Percentiles rank a stretch among this genome's conserved stretches.
Evolutionary conservation across 768 basidiomycete species (phyloP).

Genomic region (Suillus decipiens): DNA sequence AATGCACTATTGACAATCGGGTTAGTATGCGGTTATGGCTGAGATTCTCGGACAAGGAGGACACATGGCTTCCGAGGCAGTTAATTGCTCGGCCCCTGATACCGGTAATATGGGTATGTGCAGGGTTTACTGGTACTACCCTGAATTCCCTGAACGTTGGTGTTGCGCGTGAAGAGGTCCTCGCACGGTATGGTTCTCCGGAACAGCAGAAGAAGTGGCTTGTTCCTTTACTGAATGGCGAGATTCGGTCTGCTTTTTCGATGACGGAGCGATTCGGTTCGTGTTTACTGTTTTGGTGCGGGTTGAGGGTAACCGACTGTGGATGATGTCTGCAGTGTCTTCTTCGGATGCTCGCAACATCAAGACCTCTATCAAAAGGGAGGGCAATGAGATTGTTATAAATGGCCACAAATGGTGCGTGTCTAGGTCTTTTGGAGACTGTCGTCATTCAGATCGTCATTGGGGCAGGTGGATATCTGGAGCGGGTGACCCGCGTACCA

Average conservation of each 20-base stretch:
- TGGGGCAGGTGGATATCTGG: conserved; percentile 90
- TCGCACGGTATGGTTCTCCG: conserved; percentile 90
- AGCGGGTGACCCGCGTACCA: conserved; percentile 89
- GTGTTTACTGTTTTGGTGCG: conserved; percentile 19
- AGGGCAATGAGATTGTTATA: conserved; percentile 87
- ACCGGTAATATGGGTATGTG: conserved; percentile 96
- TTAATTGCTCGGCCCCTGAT: conserved; percentile 96
- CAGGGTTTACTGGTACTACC: background rate
- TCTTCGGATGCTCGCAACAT: conserved; percentile 97
- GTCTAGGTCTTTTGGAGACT: conserved; percentile 13
- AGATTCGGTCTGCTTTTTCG: conserved; percentile 91
- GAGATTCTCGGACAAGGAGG: conserved; percentile 87
- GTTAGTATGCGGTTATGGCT: conserved; percentile 95
- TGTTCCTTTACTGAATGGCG: conserved; percentile 81
- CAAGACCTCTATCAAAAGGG: conserved; percentile 78
- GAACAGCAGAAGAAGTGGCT: conserved; percentile 94
- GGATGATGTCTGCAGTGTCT: conserved; percentile 48
- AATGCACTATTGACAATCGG: background rate
- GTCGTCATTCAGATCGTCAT: background rate
- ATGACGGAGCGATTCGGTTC: conserved; percentile 95
- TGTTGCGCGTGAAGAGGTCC: conserved; percentile 67
- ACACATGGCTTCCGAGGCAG: conserved; percentile 79
- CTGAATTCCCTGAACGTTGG: conserved; percentile 3
- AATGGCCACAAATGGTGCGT: conserved; percentile 94
- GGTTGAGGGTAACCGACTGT: conserved; percentile 15